Evolutionary conservation across 2,329 filamentous ascomycete species (phyloP).

Genomic region (Epichloe coenophiala): DNA sequence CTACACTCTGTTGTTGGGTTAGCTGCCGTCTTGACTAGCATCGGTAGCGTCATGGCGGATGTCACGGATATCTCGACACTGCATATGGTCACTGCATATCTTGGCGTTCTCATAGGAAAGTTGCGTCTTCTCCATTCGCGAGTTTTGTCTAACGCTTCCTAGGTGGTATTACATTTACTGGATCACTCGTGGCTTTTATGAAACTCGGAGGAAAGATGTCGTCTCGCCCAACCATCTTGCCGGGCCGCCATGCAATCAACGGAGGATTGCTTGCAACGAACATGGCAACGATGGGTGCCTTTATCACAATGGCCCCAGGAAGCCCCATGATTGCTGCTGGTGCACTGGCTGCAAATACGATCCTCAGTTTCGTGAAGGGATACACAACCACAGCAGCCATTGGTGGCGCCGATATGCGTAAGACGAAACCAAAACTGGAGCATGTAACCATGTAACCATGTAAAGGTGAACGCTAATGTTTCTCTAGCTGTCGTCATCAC

Average conservation of each 20-base stretch:
- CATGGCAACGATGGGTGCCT: slow-evolving; percentile 69
- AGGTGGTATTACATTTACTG: slow-evolving; percentile 78
- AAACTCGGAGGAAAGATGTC: slow-evolving; percentile 77
- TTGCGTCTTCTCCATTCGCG: neutral
- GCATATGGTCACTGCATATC: slow-evolving; percentile 74
- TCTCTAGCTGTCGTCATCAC: slow-evolving; percentile 63
- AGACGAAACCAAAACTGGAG: slow-evolving; percentile 6
- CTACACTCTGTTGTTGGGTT: slow-evolving; percentile 83
- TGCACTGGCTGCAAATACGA: slow-evolving; percentile 62
- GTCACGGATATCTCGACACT: slow-evolving; percentile 58
- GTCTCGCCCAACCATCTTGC: slow-evolving; percentile 59
- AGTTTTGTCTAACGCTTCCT: neutral
- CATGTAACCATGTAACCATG: neutral
- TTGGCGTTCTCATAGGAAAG: slow-evolving; percentile 67
- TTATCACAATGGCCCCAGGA: slow-evolving; percentile 68
- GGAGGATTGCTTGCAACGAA: slow-evolving; percentile 61
- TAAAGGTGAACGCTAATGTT: slow-evolving; percentile 5
- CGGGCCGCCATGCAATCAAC: slow-evolving; percentile 65
- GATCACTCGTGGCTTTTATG: slow-evolving; percentile 77
- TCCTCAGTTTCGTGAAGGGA: slow-evolving; percentile 71
- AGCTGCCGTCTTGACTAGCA: slow-evolving; percentile 76
- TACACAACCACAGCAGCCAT: slow-evolving; percentile 81
- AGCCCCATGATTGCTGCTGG: slow-evolving; percentile 66
- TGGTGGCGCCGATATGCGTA: slow-evolving; percentile 83
- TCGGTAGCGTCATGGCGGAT: slow-evolving; percentile 70